These are phyloP conservation scores for Xylaria nigripes DNA, from an alignment of 495 filamentous ascomycete genomes.

Conservation along the genomic window DNA sequence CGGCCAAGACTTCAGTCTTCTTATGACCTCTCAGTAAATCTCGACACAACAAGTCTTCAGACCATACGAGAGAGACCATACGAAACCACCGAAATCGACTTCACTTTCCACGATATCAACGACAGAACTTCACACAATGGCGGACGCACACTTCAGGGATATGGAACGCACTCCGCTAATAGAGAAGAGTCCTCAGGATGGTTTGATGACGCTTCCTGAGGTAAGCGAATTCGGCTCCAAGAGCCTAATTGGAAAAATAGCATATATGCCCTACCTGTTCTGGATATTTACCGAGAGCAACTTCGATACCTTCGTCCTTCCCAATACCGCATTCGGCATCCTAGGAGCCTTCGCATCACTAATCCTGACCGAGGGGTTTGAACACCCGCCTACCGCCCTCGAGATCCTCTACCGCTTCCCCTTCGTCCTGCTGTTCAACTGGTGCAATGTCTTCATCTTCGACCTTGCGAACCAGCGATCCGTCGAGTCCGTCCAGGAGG, in stretches of 20 bases:
- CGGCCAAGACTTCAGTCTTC: background rate
- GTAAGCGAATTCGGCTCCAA: constrained; percentile 8
- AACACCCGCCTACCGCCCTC: constrained; percentile 9
- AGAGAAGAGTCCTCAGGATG: background rate
- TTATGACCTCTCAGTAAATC: too few species aligned
- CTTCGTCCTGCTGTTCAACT: constrained; percentile 20
- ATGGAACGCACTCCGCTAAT: background rate
- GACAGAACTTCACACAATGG: background rate
- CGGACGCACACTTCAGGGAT: background rate
- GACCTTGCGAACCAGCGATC: constrained; percentile 44
- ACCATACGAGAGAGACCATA: too few species aligned
- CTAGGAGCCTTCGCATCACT: constrained; percentile 24
- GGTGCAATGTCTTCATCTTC: constrained; percentile 35
- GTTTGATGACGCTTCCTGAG: background rate
- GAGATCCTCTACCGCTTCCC: constrained; percentile 16
- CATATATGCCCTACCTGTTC: constrained; percentile 2
- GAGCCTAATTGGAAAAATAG: constrained; percentile 2
- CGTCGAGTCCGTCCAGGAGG: constrained; percentile 40
- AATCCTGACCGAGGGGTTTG: constrained; percentile 14
- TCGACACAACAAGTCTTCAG: too few species aligned
- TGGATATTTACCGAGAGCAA: constrained; percentile 37
- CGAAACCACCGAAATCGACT: background rate
- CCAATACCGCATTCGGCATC: constrained; percentile 27
- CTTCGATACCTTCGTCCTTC: constrained; percentile 33
- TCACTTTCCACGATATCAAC: too few species aligned